These are phyloP conservation scores for Coemansia sp. DNA, from an alignment of 192 early-diverging fungal genomes.

Conservation along the genomic window DNA sequence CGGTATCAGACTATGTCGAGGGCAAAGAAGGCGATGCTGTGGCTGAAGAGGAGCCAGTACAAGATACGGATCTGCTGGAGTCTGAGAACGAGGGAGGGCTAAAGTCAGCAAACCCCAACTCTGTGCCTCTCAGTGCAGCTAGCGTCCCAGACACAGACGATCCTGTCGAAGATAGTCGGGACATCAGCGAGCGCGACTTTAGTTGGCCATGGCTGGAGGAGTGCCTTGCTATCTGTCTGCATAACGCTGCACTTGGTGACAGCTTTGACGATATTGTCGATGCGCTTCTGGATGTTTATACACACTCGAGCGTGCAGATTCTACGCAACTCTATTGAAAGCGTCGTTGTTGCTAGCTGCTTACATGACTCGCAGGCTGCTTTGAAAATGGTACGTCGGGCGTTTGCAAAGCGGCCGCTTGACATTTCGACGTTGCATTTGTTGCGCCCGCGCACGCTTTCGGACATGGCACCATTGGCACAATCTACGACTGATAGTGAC, in stretches of 20 bases:
- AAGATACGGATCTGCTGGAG: no score
- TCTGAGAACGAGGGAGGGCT: no score
- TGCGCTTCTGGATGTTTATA: slow-evolving; percentile 45
- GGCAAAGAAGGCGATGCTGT: slow-evolving; percentile 2
- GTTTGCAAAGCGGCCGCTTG: slow-evolving; percentile 32
- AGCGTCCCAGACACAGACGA: background rate
- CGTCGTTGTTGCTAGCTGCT: slow-evolving; percentile 10
- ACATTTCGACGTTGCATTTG: slow-evolving; percentile 34
- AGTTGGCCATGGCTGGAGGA: slow-evolving; percentile 37
- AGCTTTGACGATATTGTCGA: slow-evolving; percentile 21
- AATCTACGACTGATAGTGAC: slow-evolving; percentile 6
- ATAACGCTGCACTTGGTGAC: background rate
- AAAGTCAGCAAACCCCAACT: no score
- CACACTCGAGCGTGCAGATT: slow-evolving; percentile 15
- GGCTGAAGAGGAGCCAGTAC: background rate
- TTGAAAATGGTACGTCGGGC: slow-evolving; percentile 1
- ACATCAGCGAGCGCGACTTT: slow-evolving; percentile 5
- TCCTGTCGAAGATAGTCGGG: background rate
- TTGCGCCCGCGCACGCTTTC: slow-evolving; percentile 22
- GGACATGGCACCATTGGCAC: slow-evolving; percentile 3
- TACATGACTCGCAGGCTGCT: slow-evolving; percentile 7
- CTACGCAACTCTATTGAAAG: slow-evolving; percentile 31
- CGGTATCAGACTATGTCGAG: slow-evolving; percentile 17
- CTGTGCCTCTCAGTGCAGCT: no score
- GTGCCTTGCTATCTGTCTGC: slow-evolving; percentile 15